A percentile compares a stretch with the other conserved stretches of the same genome.
Evolutionary conservation across 2,329 filamentous ascomycete genomes (phyloP).

Genomic region (Colletotrichum gloeosporioides): DNA sequence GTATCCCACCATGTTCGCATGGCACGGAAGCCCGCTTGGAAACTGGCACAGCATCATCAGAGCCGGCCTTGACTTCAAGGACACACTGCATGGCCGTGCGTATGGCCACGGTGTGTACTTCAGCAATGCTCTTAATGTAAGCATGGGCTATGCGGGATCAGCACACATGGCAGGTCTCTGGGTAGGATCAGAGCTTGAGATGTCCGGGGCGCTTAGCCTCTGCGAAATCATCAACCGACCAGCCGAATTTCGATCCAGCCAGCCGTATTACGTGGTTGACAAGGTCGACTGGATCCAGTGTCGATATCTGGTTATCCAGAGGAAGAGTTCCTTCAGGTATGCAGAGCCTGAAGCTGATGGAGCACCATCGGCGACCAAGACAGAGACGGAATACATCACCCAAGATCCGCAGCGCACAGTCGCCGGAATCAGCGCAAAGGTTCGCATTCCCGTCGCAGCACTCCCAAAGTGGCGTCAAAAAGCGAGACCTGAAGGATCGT

Average conservation of each 20-base stretch:
- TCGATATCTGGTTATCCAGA: constrained; percentile 74
- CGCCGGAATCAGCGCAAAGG: neutral
- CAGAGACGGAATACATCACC: constrained; percentile 23
- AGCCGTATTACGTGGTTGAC: constrained; percentile 73
- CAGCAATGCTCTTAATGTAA: constrained; percentile 63
- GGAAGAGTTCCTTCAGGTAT: neutral
- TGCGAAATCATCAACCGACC: constrained; percentile 87
- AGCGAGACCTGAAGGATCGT: neutral
- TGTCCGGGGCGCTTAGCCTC: constrained; percentile 69
- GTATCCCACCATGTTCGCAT: constrained; percentile 80
- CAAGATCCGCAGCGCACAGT: constrained; percentile 29
- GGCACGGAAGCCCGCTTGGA: constrained; percentile 77
- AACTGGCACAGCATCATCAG: constrained; percentile 95
- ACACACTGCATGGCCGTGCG: constrained; percentile 67
- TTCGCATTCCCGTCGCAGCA: constrained; percentile 32
- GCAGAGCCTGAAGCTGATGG: neutral
- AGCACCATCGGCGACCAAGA: neutral
- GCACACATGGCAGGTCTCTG: constrained; percentile 44
- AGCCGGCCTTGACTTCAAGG: constrained; percentile 77
- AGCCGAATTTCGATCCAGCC: constrained; percentile 56
- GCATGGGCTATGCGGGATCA: constrained; percentile 51
- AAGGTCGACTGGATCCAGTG: constrained; percentile 89
- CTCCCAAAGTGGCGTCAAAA: constrained; percentile 23
- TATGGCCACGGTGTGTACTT: constrained; percentile 86
- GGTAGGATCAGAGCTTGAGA: constrained; percentile 69